A percentile compares a stretch with the other conserved stretches of the same genome.
Conservation (phyloP, 2,329 filamentous ascomycete genomes). For the Helotiales sp. region DNA sequence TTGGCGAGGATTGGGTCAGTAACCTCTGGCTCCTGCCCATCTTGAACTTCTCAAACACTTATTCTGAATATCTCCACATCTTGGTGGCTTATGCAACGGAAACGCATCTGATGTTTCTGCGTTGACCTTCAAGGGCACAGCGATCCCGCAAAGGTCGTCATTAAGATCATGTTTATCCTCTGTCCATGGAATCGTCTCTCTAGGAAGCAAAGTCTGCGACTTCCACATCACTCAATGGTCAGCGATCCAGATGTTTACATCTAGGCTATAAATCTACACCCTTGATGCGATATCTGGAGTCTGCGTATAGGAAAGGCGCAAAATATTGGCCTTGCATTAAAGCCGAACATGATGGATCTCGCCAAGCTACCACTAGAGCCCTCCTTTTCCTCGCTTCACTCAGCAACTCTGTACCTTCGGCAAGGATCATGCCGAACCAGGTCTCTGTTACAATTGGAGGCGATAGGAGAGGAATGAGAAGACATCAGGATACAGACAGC, state of each 20-base stretch:
- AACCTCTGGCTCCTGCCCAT: constrained; percentile 6
- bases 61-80: not conserved
- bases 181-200: not conserved
- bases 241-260: too few relatives aligned
- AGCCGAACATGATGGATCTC: too few relatives aligned
- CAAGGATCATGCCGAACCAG: not conserved
- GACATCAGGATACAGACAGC: not conserved
- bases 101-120: constrained; percentile 6
- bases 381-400: not conserved
- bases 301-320: constrained; percentile 3
- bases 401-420: not conserved
- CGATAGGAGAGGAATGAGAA: not conserved
- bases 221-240: too few relatives aligned
- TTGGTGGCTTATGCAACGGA: constrained; percentile 1
- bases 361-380: not conserved
- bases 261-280: too few relatives aligned
- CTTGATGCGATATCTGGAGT: not conserved
- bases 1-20: constrained; percentile 8
- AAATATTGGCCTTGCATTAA: not conserved
- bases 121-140: not conserved
- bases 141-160: not conserved
- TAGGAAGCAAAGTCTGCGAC: not conserved
- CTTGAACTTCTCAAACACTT: constrained; percentile 11
- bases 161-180: constrained; percentile 5
- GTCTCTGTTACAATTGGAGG: not conserved